These are phyloP conservation scores for Botrytis pseudocinerea DNA, from an alignment of 2,329 filamentous ascomycete species.

Conservation along the genomic window DNA sequence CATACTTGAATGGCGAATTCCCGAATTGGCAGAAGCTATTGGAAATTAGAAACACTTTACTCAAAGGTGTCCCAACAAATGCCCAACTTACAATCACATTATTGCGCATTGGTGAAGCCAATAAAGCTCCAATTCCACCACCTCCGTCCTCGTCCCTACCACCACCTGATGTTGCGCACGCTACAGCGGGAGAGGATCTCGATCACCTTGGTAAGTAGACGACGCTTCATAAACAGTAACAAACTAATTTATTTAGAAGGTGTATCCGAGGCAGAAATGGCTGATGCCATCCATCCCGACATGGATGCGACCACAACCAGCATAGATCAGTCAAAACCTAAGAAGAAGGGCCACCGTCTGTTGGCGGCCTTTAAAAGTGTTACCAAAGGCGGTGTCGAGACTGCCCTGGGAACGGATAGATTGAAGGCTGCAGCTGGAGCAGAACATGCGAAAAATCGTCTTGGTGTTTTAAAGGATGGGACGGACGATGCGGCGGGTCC, in stretches of 20 bases:
- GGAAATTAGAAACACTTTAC: slow-evolving; percentile 71
- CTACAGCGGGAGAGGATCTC: slow-evolving; percentile 53
- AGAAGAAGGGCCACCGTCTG: slow-evolving; percentile 37
- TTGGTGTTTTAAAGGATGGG: slow-evolving; percentile 63
- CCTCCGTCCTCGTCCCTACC: slow-evolving; percentile 50
- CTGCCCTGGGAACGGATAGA: slow-evolving; percentile 69
- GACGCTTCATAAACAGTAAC: background rate
- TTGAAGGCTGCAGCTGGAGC: slow-evolving; percentile 60
- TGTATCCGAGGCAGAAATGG: slow-evolving; percentile 37
- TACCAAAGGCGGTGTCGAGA: slow-evolving; percentile 67
- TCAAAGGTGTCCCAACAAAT: slow-evolving; percentile 83
- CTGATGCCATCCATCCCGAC: slow-evolving; percentile 45
- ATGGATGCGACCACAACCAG: slow-evolving; percentile 37
- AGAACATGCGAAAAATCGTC: slow-evolving; percentile 64
- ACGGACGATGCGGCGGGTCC: slow-evolving; percentile 60
- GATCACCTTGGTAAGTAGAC: slow-evolving; percentile 50
- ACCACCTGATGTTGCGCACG: slow-evolving; percentile 45
- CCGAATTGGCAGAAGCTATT: slow-evolving; percentile 76
- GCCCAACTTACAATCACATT: slow-evolving; percentile 80
- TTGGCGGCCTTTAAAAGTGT: slow-evolving; percentile 64
- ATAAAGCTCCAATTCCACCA: slow-evolving; percentile 74
- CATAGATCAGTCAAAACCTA: slow-evolving; percentile 26
- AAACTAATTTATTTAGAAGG: slow-evolving; percentile 32
- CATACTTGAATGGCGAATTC: slow-evolving; percentile 59
- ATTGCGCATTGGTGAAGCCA: slow-evolving; percentile 77